Evolutionary conservation across 495 filamentous ascomycete genomes (phyloP).

Genomic region (Lasiosphaeris hirsuta): DNA sequence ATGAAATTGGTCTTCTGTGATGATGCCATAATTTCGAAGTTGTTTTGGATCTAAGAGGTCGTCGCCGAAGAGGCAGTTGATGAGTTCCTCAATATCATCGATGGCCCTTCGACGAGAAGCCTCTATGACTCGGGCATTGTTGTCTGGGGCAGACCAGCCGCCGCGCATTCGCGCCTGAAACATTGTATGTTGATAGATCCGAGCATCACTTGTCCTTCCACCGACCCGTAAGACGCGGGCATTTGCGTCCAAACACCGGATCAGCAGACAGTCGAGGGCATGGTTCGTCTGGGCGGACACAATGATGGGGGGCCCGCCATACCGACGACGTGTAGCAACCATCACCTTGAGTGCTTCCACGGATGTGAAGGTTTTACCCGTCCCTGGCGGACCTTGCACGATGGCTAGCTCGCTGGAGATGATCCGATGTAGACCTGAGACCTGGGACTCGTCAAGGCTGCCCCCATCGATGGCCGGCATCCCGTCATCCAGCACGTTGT

Average conservation of each 20-base stretch:
- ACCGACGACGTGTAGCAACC: conserved; percentile 47
- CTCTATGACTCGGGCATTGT: conserved; percentile 24
- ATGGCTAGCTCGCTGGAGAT: conserved; percentile 72
- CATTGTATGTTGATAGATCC: conserved; percentile 63
- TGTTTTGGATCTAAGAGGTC: conserved; percentile 44
- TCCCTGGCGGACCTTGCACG: conserved; percentile 88
- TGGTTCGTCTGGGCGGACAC: conserved; percentile 90
- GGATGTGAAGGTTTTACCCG: conserved; percentile 81
- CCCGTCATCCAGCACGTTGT: conserved; percentile 16
- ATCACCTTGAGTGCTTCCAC: conserved; percentile 67
- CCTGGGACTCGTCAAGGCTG: conserved; percentile 66
- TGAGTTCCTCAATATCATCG: conserved; percentile 41
- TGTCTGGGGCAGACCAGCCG: conserved; percentile 16
- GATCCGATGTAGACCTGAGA: conserved; percentile 63
- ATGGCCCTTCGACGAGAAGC: conserved; percentile 23
- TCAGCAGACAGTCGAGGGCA: conserved; percentile 81
- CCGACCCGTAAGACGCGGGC: conserved; percentile 73
- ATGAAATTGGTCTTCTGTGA: conserved; percentile 58
- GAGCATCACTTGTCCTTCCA: conserved; percentile 61
- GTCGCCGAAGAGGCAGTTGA: conserved; percentile 48
- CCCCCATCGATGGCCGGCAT: conserved; percentile 25
- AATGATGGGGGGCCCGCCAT: conserved; percentile 50
- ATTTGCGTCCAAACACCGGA: conserved; percentile 61
- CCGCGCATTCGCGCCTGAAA: conserved; percentile 51
- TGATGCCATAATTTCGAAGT: conserved; percentile 51